Conservation (phyloP, 805 yeast genomes). For the Yamadazyma olivae region DNA sequence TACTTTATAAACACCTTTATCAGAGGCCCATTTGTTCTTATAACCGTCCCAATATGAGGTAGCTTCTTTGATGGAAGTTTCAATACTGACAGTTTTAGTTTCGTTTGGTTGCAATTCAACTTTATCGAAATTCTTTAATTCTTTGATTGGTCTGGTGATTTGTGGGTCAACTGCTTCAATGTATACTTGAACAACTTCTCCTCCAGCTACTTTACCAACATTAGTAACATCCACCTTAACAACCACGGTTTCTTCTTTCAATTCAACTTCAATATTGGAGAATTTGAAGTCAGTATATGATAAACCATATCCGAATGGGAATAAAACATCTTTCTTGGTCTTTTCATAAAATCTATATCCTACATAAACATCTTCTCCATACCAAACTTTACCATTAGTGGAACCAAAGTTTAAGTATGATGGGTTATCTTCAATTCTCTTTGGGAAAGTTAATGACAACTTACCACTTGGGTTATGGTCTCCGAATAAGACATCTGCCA, state of each 20-base stretch:
- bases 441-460: conserved; percentile 31
- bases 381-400: conserved; percentile 28
- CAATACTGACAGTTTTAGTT: conserved; percentile 31
- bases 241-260: conserved; percentile 21
- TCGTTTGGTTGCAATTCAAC: conserved; percentile 45
- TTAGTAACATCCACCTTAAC: conserved; percentile 44
- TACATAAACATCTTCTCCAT: conserved; percentile 63
- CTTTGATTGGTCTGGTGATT: conserved; percentile 53
- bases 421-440: conserved; percentile 25
- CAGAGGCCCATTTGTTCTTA: conserved; percentile 48
- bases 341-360: conserved; percentile 64
- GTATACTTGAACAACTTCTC: conserved; percentile 57
- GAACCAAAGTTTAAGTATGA: conserved; percentile 27
- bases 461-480: conserved; percentile 62
- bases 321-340: conserved; percentile 43
- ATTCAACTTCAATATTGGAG: conserved; percentile 30
- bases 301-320: conserved; percentile 63
- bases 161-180: conserved; percentile 35
- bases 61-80: conserved; percentile 42
- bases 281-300: conserved; percentile 54
- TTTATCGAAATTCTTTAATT: conserved; percentile 57
- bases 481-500: conserved; percentile 60
- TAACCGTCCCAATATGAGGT: conserved; percentile 54
- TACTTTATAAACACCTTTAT: conserved; percentile 48
- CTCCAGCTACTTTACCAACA: conserved; percentile 47